A percentile compares a stretch with the other conserved stretches of the same genome.
phyloP scores from a whole-genome alignment of 2,329 filamentous ascomycete species.

The Aspergillus candidus region DNA sequence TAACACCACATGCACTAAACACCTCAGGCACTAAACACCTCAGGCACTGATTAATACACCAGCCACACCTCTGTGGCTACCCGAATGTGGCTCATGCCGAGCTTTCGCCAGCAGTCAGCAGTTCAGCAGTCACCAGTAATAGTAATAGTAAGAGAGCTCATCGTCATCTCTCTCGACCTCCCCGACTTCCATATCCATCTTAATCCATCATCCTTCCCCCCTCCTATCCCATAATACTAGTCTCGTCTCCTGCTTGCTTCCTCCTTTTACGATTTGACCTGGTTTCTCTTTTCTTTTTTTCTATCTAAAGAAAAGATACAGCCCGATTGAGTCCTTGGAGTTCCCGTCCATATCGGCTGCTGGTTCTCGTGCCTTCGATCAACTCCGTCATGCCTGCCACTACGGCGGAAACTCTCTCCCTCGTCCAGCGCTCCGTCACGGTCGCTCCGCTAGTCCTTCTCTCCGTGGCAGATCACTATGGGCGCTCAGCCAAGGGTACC shows the following conservation, averaged over 20 bases:
- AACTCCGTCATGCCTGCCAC: conserved; percentile 76
- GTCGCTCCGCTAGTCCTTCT: conserved; percentile 97
- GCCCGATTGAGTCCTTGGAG: not conserved
- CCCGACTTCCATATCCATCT: conserved; percentile 4
- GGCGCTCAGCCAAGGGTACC: conserved; percentile 83
- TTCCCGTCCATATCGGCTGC: not conserved
- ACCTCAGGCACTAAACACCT: conserved; percentile 10
- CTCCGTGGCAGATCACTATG: conserved; percentile 97
- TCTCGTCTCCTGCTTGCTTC: not conserved
- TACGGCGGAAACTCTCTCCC: conserved; percentile 90
- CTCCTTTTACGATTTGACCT: not conserved
- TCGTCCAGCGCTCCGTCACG: conserved; percentile 90
- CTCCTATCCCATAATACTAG: not conserved
- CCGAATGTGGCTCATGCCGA: conserved; percentile 7
- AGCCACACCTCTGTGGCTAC: not conserved
- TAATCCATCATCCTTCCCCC: conserved; percentile 6
- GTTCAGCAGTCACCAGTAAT: too few relatives aligned
- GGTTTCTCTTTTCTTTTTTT: not conserved
- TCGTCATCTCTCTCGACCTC: not conserved
- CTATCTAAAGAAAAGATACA: too few relatives aligned
- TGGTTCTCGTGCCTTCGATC: conserved; percentile 3
- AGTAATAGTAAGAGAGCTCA: not conserved
- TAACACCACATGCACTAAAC: not conserved
- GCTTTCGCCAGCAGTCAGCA: too few relatives aligned
- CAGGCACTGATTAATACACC: conserved; percentile 4